phyloP scores from a whole-genome alignment of 2,329 filamentous ascomycete species.

The Trichophyton verrucosum region DNA sequence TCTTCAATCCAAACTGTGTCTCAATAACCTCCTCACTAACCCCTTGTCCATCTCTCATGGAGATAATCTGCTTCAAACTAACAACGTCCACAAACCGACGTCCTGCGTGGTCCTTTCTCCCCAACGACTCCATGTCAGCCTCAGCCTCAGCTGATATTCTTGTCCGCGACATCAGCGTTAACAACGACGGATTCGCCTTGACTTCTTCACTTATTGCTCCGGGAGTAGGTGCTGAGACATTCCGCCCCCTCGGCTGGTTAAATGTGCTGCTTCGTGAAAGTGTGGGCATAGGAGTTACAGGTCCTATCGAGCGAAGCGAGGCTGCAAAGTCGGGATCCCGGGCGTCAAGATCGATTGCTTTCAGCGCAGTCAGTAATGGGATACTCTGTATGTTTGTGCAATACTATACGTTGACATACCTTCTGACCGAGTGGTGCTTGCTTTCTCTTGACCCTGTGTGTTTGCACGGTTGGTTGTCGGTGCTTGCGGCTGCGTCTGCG shows the following conservation, averaged over 20 bases:
- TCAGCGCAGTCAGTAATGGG: background rate
- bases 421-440: constrained; percentile 23
- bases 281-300: constrained; percentile 46
- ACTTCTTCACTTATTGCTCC: constrained; percentile 16
- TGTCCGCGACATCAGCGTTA: constrained; percentile 41
- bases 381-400: background rate
- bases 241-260: constrained; percentile 17
- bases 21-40: constrained; percentile 31
- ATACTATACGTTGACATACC: constrained; percentile 18
- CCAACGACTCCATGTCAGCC: constrained; percentile 40
- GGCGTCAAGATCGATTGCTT: constrained; percentile 47
- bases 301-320: constrained; percentile 58
- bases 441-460: constrained; percentile 24
- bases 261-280: constrained; percentile 45
- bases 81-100: constrained; percentile 38
- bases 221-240: constrained; percentile 14
- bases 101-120: constrained; percentile 28
- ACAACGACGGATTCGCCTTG: constrained; percentile 42
- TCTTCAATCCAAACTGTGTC: constrained; percentile 32
- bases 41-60: constrained; percentile 36
- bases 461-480: constrained; percentile 18
- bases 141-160: constrained; percentile 42
- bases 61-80: constrained; percentile 38
- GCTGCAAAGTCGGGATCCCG: constrained; percentile 58
- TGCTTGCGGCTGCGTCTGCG: background rate